Evolutionary conservation across 345 rosid genomes (phyloP), one percentile per base, ranked within the genome.

Genomic region (Atalantia buxifolia): DNA sequence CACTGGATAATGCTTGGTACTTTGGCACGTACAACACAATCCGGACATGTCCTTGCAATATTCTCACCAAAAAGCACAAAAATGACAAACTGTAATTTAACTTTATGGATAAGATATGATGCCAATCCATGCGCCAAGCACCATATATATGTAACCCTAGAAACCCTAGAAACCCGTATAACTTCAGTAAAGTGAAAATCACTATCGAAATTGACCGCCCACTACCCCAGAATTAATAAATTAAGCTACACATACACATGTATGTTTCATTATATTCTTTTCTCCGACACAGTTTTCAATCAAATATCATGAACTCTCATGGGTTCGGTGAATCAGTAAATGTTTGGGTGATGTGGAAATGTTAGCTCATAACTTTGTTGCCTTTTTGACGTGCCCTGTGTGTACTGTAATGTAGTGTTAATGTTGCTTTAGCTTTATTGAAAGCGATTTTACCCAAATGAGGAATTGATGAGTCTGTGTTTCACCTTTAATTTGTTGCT

Each of bases 31-130:
- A 81, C 81, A 72, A 65, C 25, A 45, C 57, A 66, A 66, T 80
- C 73, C 75, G 82, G 77, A 79, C 77, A 73, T 72, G 71, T 81
- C 78, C 76, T 75, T 82, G 5, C 77, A 68, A 40, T 45, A 45
- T 57, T 57, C 31, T 36, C 65, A 5, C 21, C 64, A 9, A 69
- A 65, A 81, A 72, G 77, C 30, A 66, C 21, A 72, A 18, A 61
- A 33, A 19, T 12, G 0, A 9, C 40, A 63, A 14, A 19, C 18
- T 50, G 59, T 19, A 65, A 22, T 62, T n/a, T 55, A 80, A 28
- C 78, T 78, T 78, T 69, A 75, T 78, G 73, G 57, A 35, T 75
- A 45, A 61, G 8, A 65, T 25, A 62, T 73, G 73, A 79, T 57
- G 76, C 50, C 24, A 56, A 24, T 63, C 50, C 80, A 80, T 69